Base-by-base conservation (phyloP, 2,329 filamentous ascomycete species). In the Blastomyces emzantsi region DNA sequence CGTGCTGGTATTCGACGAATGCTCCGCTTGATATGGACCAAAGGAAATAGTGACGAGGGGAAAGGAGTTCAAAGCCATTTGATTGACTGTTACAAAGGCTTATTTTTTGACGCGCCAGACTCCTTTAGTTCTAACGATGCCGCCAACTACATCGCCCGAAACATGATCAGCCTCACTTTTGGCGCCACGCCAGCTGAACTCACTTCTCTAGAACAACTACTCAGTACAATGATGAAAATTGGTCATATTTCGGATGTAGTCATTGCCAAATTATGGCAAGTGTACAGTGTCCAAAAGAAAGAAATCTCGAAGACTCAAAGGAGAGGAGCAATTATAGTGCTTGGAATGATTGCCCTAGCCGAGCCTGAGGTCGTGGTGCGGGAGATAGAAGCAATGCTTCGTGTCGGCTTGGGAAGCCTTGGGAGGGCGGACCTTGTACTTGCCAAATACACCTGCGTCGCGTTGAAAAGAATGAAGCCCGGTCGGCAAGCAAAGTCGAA, bases 111-210 rank as follows among this genome's bases (percentile, higher is more conserved):
- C 72, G 92, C 95, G 0, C 94, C 94, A 0, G 90, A 92, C 65
- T 87, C 87, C 4, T 97, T 96, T 77, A 90, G 84, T 64, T 80
- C 87, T 39, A 97, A 97, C 69, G 92, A 97, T 72, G 87, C 92
- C 2, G 92, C 94, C 58, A 97, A 95, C 74, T 99, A 95, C 73
- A 89, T 99, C 71, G 93, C 93, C 33, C 87, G 92, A 66, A 99
- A 97, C 77, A 99, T 99, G 93, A 97, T 97, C 76, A 97, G 92
- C 81, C 79, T 99, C 71, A 99, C 94, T 0, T 97, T 96, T 75
- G 93, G 92, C 36, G 92, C 93, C 1, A 96, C 93, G 0, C 91
- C 93, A 0, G 94, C 95, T 0, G 94, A 99, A 74, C 80, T 99
- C 62, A 99, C 94, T 0, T 97, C 92, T 57, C 82, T 99, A 9